These are phyloP conservation scores for Blastomyces gilchristii DNA, from an alignment of 2,329 filamentous ascomycete genomes.

Conservation along the genomic window DNA sequence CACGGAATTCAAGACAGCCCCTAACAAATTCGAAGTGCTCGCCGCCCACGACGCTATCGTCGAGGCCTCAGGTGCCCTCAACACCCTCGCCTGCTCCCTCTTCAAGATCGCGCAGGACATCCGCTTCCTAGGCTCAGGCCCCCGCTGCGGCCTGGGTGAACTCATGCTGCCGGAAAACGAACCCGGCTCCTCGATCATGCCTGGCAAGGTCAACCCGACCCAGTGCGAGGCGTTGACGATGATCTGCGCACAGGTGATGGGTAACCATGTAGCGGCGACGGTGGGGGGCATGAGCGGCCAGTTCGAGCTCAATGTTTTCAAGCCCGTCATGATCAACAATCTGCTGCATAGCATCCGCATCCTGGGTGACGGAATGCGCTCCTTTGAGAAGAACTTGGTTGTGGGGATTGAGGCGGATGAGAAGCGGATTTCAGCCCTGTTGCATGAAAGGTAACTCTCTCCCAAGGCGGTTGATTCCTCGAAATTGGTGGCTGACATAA, in stretches of 20 bases:
- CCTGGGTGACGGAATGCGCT: conserved; percentile 82
- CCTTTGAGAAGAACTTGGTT: conserved; percentile 90
- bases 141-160: conserved; percentile 90
- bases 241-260: conserved; percentile 95
- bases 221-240: conserved; percentile 97
- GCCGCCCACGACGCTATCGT: conserved; percentile 94
- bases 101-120: conserved; percentile 99
- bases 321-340: conserved; percentile 92
- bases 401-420: conserved; percentile 84
- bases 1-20: conserved; percentile 85
- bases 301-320: conserved; percentile 98
- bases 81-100: conserved; percentile 81
- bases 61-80: conserved; percentile 84
- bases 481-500: not conserved
- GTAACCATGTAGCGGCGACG: conserved; percentile 87
- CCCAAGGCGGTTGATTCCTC: not conserved
- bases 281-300: conserved; percentile 95
- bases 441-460: conserved; percentile 73
- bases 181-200: conserved; percentile 97
- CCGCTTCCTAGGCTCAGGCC: conserved; percentile 89
- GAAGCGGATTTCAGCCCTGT: conserved; percentile 75
- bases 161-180: conserved; percentile 93
- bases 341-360: conserved; percentile 84
- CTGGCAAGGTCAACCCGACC: conserved; percentile 97
- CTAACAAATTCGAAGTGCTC: conserved; percentile 97